phyloP scores from a whole-genome alignment of 2,329 filamentous ascomycete genomes.

The Xylaria sp. region DNA sequence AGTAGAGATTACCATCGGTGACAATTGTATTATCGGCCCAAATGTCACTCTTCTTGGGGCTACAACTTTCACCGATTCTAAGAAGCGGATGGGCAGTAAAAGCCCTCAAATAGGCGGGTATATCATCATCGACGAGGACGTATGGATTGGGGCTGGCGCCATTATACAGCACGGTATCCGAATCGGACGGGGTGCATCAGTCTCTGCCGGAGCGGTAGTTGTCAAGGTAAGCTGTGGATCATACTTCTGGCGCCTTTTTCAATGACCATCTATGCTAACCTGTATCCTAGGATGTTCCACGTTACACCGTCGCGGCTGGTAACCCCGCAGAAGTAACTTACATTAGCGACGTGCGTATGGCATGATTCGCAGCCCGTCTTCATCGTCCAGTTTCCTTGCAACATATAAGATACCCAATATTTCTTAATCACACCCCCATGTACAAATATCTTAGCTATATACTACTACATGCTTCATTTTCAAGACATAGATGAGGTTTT shows the following conservation, averaged over 20 bases:
- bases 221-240: constrained; percentile 69
- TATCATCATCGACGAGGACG: constrained; percentile 85
- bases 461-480: constrained; percentile 23
- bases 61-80: constrained; percentile 76
- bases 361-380: not conserved
- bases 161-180: constrained; percentile 81
- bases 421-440: constrained; percentile 30
- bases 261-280: constrained; percentile 18
- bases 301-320: constrained; percentile 74
- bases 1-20: constrained; percentile 83
- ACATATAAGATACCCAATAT: constrained; percentile 37
- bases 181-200: constrained; percentile 80
- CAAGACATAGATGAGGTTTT: constrained; percentile 30
- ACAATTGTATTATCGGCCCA: constrained; percentile 79
- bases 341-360: constrained; percentile 32
- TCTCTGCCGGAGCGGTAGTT: constrained; percentile 87
- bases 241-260: not conserved
- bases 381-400: constrained; percentile 19
- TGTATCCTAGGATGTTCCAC: constrained; percentile 66
- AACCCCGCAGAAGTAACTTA: constrained; percentile 70
- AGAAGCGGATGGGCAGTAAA: constrained; percentile 76
- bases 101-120: constrained; percentile 75
- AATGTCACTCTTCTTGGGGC: constrained; percentile 88
- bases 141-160: constrained; percentile 82
- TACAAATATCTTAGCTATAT: constrained; percentile 31